phyloP scores from a whole-genome alignment of 2,329 filamentous ascomycete species.

The Verruconis gallopava region DNA sequence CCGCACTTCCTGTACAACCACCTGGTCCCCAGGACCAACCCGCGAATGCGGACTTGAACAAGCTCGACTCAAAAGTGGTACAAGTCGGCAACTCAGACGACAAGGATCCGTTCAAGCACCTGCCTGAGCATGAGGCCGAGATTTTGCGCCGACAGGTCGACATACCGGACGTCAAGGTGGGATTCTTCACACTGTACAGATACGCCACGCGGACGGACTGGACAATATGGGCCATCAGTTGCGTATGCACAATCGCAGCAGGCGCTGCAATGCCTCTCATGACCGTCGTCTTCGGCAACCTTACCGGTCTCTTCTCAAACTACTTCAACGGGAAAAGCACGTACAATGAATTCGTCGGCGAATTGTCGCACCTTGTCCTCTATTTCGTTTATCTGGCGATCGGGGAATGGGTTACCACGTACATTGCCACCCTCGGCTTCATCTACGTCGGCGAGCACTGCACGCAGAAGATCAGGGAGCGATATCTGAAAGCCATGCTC shows the following conservation, averaged over 20 bases:
- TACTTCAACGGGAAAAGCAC: slow-evolving; percentile 21
- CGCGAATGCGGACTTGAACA: not conserved
- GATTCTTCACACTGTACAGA: slow-evolving; percentile 33
- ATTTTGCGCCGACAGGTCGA: slow-evolving; percentile 27
- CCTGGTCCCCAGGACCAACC: not conserved
- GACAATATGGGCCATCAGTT: slow-evolving; percentile 47
- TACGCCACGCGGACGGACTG: slow-evolving; percentile 56
- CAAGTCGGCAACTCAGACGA: slow-evolving; percentile 9
- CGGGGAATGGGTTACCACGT: slow-evolving; percentile 15
- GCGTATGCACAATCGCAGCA: slow-evolving; percentile 53
- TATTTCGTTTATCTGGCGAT: slow-evolving; percentile 27
- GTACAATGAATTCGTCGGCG: slow-evolving; percentile 18
- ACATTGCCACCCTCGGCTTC: slow-evolving; percentile 68
- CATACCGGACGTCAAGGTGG: slow-evolving; percentile 29
- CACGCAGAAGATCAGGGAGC: slow-evolving; percentile 44
- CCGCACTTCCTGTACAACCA: not conserved
- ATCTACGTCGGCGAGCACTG: slow-evolving; percentile 50
- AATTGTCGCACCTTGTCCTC: slow-evolving; percentile 17
- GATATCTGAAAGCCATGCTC: slow-evolving; percentile 54
- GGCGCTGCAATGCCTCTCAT: slow-evolving; percentile 69
- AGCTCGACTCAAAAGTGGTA: slow-evolving; percentile 11
- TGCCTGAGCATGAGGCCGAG: slow-evolving; percentile 24
- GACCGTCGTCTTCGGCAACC: slow-evolving; percentile 41
- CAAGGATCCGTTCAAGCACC: slow-evolving; percentile 22
- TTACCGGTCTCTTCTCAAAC: slow-evolving; percentile 24